Evolutionary conservation across 2,329 filamentous ascomycete genomes (phyloP), one percentile per base, ranked within the genome.

Genomic region (Diplodia mutila): DNA sequence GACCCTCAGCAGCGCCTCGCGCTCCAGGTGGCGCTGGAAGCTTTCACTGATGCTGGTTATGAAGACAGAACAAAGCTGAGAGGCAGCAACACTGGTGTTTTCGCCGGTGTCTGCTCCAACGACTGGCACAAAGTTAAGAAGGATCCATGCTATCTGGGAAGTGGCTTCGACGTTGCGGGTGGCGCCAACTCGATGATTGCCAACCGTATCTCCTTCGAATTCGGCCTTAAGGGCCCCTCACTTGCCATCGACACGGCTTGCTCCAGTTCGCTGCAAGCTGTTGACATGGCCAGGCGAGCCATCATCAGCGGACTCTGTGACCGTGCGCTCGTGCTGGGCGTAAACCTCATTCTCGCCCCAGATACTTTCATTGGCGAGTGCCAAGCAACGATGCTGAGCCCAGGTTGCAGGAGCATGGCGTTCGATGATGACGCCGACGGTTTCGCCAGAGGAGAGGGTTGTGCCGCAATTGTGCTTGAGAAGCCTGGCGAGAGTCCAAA

Each of bases 371-470:
- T 76, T 1, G 69, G 75, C 21, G 67, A 76, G 27, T 66, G 48
- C 12, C 70, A 69, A 29, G 67, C 69, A 18, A 67, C 61, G 37
- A 66, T 73, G 61, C 71, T 79, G 48, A 77, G 73, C 1, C 74
- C 77, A 37, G 16, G n/a, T 16, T 76, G 78, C 2, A 70, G 68
- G n/a, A 76, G 72, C 39, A 65, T 69, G 48, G 76, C 74, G 49
- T 80, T 77, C 69, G 88, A 89, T 71, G 74, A 79, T 14, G 80
- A 81, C 3, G 89, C 86, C n/a, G 85, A 86, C 69, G 89, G 89
- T 1, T 91, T 90, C 72, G 87, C 85, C 0, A 81, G 88, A 37
- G 89, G 87, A 1, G 89, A 91, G 71, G 89, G 88, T 0, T 80
- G 86, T 32, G 86, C 82, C 0, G 81, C 86, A 16, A 71, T 90